Evolutionary conservation across 805 yeast species (phyloP).

Genomic region (Pichia exigua): DNA sequence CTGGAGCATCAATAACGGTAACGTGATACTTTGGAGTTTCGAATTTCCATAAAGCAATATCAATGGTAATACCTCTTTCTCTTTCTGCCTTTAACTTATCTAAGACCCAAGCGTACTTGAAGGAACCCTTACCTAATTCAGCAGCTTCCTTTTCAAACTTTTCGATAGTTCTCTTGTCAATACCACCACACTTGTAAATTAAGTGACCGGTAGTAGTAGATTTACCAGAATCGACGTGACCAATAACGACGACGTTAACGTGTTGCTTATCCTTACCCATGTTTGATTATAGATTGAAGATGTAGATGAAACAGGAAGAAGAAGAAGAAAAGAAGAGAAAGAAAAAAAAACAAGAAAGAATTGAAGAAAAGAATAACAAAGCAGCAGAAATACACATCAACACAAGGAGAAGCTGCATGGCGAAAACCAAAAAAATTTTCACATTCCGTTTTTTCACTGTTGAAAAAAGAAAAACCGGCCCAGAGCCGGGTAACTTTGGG

Average conservation of each 20-base stretch:
- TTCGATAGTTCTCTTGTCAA: conserved; percentile 97
- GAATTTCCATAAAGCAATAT: too few relatives aligned
- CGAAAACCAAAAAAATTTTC: neutral
- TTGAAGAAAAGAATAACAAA: neutral
- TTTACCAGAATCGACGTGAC: conserved; percentile 99
- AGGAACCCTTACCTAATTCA: conserved; percentile 94
- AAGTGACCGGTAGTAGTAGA: conserved; percentile 99
- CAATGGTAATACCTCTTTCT: too few relatives aligned
- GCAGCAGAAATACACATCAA: neutral
- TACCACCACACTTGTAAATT: conserved; percentile 99
- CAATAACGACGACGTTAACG: conserved; percentile 99
- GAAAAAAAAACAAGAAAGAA: neutral
- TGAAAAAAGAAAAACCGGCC: neutral
- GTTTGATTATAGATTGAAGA: neutral
- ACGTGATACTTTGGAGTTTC: too few relatives aligned
- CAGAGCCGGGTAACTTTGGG: neutral
- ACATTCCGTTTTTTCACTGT: too few relatives aligned
- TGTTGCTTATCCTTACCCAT: conserved; percentile 94
- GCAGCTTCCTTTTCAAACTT: conserved; percentile 98
- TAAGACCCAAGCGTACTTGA: conserved; percentile 97
- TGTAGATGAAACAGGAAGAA: too few relatives aligned
- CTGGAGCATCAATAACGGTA: too few relatives aligned
- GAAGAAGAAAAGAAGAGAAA: neutral
- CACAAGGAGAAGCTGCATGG: neutral
- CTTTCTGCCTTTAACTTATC: too few relatives aligned